Evolutionary conservation across 176 grass and related monocot genomes (phyloP), one percentile per base, ranked within the genome.

Genomic region (Poa pratensis): DNA sequence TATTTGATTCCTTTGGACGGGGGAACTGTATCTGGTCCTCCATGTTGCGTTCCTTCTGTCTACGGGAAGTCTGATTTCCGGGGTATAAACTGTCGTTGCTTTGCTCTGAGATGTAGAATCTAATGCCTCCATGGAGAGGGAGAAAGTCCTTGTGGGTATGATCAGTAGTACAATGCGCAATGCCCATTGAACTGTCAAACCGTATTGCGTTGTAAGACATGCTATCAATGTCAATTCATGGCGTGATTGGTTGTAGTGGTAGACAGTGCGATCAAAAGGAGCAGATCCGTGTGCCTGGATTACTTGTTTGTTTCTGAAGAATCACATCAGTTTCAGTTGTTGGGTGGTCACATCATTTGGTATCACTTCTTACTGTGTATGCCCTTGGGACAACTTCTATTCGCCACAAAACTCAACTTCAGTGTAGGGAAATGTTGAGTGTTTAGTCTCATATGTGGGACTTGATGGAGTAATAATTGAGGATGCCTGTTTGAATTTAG

Each of bases 261-360:
- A 15, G 20, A 6, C 7, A 57, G 14, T 40, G 27, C 49, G 2
- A 82, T 26, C 22, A 28, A 82, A 45, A 23, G 53, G 7, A 42
- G 34, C 66, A 71, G 80, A 82, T 82, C 80, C 72, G 34, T 72
- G 80, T 81, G 46, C 82, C 45, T 84, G 26, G 70, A 63, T 73
- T 46, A 62, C 24, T 34, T 82, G 65, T 75, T 84, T 87, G 62
- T 68, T 69, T 69, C 28, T 17, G 20, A 57, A 58, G 45, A 27
- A 61, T 71, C 3, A 51, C 70, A 70, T 80, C 48, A 40, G 50
- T 71, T 67, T 80, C 18, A 58, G 49, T 57, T 80, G 16, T 42
- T 70, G 34, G 42, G 34, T 30, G 9, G 17, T 11, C 27, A 70
- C 86, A 34, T 58, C 23, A 9, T 35, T 76, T 15, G 52, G 22